These are phyloP conservation scores for Melanogaster broomeanus DNA, from an alignment of 768 basidiomycete species.

Conservation along the genomic window DNA sequence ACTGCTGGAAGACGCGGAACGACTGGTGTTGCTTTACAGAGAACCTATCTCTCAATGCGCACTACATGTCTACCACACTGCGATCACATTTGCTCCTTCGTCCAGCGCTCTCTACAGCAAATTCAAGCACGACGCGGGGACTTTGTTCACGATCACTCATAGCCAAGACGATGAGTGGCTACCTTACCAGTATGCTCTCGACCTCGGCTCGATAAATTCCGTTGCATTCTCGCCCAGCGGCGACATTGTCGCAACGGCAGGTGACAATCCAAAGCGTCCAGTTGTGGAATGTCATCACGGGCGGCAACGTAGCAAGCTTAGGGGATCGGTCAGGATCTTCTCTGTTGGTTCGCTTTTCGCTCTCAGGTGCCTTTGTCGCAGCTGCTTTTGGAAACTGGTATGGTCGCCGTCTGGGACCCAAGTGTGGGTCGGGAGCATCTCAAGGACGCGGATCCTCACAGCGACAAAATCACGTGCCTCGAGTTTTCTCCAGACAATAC, in stretches of 20 bases:
- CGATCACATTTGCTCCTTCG: background rate
- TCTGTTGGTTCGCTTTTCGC: slow-evolving; percentile 17
- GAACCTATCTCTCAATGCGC: slow-evolving; percentile 21
- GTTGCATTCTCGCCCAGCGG: slow-evolving; percentile 15
- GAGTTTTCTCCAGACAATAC: slow-evolving; percentile 17
- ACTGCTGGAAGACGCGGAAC: slow-evolving; percentile 19
- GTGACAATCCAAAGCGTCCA: slow-evolving; percentile 17
- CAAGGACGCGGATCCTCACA: slow-evolving; percentile 12
- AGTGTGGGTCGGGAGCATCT: slow-evolving; percentile 17
- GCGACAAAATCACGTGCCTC: slow-evolving; percentile 15
- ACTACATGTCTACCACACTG: slow-evolving; percentile 18
- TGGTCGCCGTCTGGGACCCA: slow-evolving; percentile 20
- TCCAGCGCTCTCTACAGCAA: slow-evolving; percentile 2
- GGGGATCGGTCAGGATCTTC: slow-evolving; percentile 11
- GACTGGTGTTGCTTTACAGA: slow-evolving; percentile 18
- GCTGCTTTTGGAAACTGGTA: slow-evolving; percentile 17
- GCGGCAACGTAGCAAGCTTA: slow-evolving; percentile 19
- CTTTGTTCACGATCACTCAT: background rate
- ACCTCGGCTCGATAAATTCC: slow-evolving; percentile 12
- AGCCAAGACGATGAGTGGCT: background rate
- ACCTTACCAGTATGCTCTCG: background rate
- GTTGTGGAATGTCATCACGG: slow-evolving; percentile 22
- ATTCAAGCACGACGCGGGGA: slow-evolving; percentile 9
- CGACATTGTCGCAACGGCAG: slow-evolving; percentile 15
- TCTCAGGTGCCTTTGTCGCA: slow-evolving; percentile 19